Conservation (phyloP, 768 basidiomycete genomes). For the Leccinum uliginosum region DNA sequence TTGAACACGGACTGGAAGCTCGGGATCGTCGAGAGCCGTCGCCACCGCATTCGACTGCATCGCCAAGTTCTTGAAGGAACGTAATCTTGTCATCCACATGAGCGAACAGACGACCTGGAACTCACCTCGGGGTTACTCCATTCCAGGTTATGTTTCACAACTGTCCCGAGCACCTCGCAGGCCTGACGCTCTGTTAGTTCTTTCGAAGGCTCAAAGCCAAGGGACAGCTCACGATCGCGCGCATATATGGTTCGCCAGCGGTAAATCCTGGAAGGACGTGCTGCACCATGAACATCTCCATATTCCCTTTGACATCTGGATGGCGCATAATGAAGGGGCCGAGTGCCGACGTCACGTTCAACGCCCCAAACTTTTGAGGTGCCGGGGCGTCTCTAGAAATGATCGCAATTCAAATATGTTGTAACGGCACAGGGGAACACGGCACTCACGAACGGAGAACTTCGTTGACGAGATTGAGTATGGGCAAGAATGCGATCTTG, state of each 20-base stretch:
- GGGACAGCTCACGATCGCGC: conserved; percentile 61
- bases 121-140: conserved; percentile 63
- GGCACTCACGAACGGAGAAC: conserved; percentile 60
- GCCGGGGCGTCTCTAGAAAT: conserved; percentile 44
- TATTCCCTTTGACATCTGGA: conserved; percentile 68
- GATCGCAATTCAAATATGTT: background rate
- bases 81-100: background rate
- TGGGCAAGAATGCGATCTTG: conserved; percentile 76
- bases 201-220: background rate
- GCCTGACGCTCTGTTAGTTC: conserved; percentile 44
- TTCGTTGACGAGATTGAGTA: conserved; percentile 71
- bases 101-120: background rate
- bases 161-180: conserved; percentile 73
- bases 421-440: background rate
- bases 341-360: conserved; percentile 77
- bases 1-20: conserved; percentile 81
- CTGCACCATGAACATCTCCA: conserved; percentile 73
- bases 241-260: conserved; percentile 64
- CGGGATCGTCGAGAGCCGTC: conserved; percentile 66
- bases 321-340: conserved; percentile 81
- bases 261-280: conserved; percentile 74
- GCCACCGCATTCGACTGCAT: conserved; percentile 63
- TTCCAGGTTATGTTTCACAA: conserved; percentile 62
- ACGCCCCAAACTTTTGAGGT: conserved; percentile 74
- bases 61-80: conserved; percentile 48